A percentile compares a stretch with the other conserved stretches of the same genome.
Evolutionary conservation across 495 filamentous ascomycete species (phyloP).

Genomic region (Penicillium goetzii): DNA sequence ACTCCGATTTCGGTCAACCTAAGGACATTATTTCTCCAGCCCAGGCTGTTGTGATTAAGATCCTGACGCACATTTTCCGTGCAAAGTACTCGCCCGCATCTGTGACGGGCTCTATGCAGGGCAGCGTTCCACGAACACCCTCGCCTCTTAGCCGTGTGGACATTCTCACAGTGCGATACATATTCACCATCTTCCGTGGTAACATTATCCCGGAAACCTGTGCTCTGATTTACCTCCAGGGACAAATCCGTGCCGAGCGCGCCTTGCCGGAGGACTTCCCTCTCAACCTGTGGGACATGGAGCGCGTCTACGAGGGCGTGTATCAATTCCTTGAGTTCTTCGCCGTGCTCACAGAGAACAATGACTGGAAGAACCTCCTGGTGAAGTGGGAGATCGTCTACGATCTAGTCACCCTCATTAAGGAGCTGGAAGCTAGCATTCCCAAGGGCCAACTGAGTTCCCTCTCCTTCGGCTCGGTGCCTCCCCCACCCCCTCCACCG

Average conservation of each 20-base stretch:
- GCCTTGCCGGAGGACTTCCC: conserved; percentile 81
- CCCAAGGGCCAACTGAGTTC: conserved; percentile 66
- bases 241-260: conserved; percentile 74
- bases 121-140: conserved; percentile 41
- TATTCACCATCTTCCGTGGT: conserved; percentile 88
- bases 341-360: conserved; percentile 83
- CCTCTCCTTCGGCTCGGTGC: conserved; percentile 41
- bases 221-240: conserved; percentile 89
- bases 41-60: conserved; percentile 86
- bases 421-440: conserved; percentile 83
- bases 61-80: conserved; percentile 87
- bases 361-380: conserved; percentile 68
- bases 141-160: conserved; percentile 56
- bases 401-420: conserved; percentile 81
- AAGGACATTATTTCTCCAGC: conserved; percentile 96
- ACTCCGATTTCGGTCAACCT: conserved; percentile 83
- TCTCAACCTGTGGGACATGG: conserved; percentile 95
- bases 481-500: conserved; percentile 31
- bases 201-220: conserved; percentile 91
- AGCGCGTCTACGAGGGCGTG: conserved; percentile 84
- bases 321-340: conserved; percentile 94
- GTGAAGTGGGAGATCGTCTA: conserved; percentile 86
- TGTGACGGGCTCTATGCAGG: conserved; percentile 46
- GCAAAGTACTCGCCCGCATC: conserved; percentile 62
- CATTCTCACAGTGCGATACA: conserved; percentile 76